Evolutionary conservation across 202 grass and related monocot genomes (phyloP), one percentile per base, ranked within the genome.

Genomic region (Brachypodium distachyon): DNA sequence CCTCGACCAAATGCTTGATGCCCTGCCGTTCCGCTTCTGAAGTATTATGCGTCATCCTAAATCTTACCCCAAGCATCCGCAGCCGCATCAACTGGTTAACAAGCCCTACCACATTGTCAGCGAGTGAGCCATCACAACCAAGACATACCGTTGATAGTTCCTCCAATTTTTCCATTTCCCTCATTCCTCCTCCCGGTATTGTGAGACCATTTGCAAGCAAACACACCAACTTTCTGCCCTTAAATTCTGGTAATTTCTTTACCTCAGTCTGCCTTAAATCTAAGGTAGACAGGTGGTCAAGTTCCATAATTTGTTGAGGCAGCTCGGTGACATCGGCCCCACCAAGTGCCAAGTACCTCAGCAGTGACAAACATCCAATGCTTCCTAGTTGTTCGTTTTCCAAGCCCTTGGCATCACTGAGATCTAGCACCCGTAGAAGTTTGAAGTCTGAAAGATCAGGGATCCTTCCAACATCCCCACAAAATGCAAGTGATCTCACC

Each of bases 311-410:
- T 61, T 76, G 3, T 81, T 25, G 26, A 0, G 84, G 77, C 34
- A 81, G 50, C 38, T 31, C 1, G 18, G 25, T 81, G 31, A 86
- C 37, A 69, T 69, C 21, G 0, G 69, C 51, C 33, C 78, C 78
- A 1, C 37, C 38, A 32, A 86, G 72, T 51, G 47, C 78, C 39
- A 86, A 70, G 68, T 68, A 86, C 23, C 17, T 81, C 64, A 86
- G 50, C 28, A 81, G 84, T 28, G 41, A 74, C 50, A 81, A 28
- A 38, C 3, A 6, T 6, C 59, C 42, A 33, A 86, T 81, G 26
- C 27, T 22, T 50, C 17, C 68, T 16, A 86, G 1, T 21, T 40
- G 27, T 37, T 75, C 0, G 31, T 81, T 63, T 2, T 51, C 34
- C 37, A 86, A 59, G 4, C 25, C 9, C 49, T 57, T 68, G 36